Evolutionary conservation across 306 rosid genomes (phyloP).

Genomic region (Cotoneaster glaucophyllus): DNA sequence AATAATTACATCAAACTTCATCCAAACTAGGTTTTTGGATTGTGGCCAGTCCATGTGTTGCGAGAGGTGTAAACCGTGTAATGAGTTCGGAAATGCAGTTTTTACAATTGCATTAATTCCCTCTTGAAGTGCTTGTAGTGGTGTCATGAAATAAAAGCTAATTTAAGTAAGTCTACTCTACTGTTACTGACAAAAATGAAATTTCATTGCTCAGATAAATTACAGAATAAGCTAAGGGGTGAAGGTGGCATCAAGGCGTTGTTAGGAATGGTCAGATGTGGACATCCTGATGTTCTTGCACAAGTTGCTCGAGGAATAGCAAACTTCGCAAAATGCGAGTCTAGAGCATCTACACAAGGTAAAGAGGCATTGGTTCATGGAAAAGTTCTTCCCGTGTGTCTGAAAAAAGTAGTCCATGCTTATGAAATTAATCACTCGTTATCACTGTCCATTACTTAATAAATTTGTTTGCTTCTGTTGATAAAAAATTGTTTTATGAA

Average conservation of each 20-base stretch:
- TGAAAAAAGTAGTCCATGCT: neutral
- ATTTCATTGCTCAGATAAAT: conserved; percentile 51
- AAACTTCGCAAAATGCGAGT: conserved; percentile 88
- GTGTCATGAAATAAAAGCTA: neutral
- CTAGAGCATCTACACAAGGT: conserved; percentile 94
- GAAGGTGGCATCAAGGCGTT: conserved; percentile 93
- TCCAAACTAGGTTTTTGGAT: neutral
- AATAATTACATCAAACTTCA: neutral
- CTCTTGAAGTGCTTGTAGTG: neutral
- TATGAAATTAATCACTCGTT: neutral
- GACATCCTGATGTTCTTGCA: conserved; percentile 95
- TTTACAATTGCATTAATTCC: neutral
- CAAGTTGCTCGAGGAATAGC: conserved; percentile 99
- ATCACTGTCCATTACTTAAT: neutral
- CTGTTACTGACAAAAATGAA: conserved; percentile 19
- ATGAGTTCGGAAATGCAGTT: neutral
- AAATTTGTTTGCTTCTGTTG: neutral
- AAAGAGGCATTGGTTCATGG: conserved; percentile 1
- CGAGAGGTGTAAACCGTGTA: neutral
- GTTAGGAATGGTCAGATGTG: conserved; percentile 93
- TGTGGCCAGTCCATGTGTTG: neutral
- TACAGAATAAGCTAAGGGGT: conserved; percentile 63
- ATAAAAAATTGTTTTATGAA: neutral
- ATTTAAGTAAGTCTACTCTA: neutral
- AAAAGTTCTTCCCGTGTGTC: neutral